Percentiles rank a stretch among this genome's conserved stretches.
phyloP scores from a whole-genome alignment of 2,329 filamentous ascomycete genomes.

The Arachnopeziza araneosa region DNA sequence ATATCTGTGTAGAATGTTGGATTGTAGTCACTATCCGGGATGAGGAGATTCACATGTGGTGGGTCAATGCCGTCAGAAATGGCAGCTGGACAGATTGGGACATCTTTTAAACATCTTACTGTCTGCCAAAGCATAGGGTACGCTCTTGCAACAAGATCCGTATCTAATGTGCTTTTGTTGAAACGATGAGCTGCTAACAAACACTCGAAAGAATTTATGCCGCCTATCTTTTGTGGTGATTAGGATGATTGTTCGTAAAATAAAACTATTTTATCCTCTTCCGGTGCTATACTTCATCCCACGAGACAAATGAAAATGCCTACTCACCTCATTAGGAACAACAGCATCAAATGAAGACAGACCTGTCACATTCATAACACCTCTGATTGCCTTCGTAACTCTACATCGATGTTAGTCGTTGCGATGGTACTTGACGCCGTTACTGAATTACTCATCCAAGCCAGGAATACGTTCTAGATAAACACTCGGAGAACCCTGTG shows the following conservation, averaged over 20 bases:
- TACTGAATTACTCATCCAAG: conserved; percentile 23
- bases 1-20: conserved; percentile 13
- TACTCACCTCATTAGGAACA: conserved; percentile 58
- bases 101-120: conserved; percentile 25
- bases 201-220: conserved; percentile 46
- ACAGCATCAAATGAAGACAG: conserved; percentile 40
- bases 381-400: conserved; percentile 25
- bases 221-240: too few relatives aligned
- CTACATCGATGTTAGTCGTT: conserved; percentile 17
- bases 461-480: conserved; percentile 29
- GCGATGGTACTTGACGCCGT: not conserved
- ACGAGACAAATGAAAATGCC: too few relatives aligned
- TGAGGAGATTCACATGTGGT: conserved; percentile 8
- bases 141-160: conserved; percentile 28
- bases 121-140: conserved; percentile 30
- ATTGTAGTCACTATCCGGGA: too few relatives aligned
- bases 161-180: conserved; percentile 24
- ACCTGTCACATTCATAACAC: conserved; percentile 18
- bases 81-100: conserved; percentile 24
- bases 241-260: too few relatives aligned
- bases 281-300: too few relatives aligned
- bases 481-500: conserved; percentile 27
- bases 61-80: conserved; percentile 22
- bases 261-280: too few relatives aligned
- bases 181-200: conserved; percentile 25